Base-by-base conservation (phyloP, 352 stramenopile species). In the Phytophthora palmivora region DNA sequence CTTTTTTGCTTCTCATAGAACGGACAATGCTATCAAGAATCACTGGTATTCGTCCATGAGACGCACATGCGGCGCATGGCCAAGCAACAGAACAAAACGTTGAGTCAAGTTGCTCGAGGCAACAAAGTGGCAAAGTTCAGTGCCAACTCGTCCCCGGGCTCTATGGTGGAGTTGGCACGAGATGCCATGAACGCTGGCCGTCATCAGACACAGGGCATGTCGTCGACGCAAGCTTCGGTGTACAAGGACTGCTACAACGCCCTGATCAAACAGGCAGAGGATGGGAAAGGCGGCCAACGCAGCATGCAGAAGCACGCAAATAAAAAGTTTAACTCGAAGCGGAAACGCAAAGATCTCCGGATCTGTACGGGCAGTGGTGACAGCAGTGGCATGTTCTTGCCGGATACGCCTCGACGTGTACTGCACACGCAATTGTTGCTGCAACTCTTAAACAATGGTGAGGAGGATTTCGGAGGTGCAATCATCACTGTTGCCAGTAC, bases 21-120 rank as follows among this genome's bases (percentile, higher is more conserved):
- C 85, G 52, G 87, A 95, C 62, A 95, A 95, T 58, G 87, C 85
- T 39, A 95, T 95, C 58, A 95, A 95, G 70, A 96, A 96, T 59
- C 87, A 96, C 62, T 96, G 87, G 87, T 96, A 97, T 58, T 96
- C 86, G 67, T 96, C 89, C 10, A 97, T 97, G 90, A 79, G 90
- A 41, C 76, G 88, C 11, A 97, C 89, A 96, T 97, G 87, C 83
- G 87, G 3, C 83, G 88, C 15, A 92, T 96, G 67, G 88, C 87
- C 34, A 96, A 94, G 63, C 86, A 94, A 61, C 83, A 92, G 57
- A 91, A 87, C 64, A 94, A 94, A 43, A 76, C 82, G 8, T 24
- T 89, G 16, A 72, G 72, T 0, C 73, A 84, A 26, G 51, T 4
- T 1, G 44, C 49, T 9, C 69, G 69, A 18, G 53, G 55, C 41